A percentile compares a stretch with the other conserved stretches of the same genome.
Evolutionary conservation across 495 filamentous ascomycete genomes (phyloP).

Genomic region (Hypoxylon lienhwacheense): DNA sequence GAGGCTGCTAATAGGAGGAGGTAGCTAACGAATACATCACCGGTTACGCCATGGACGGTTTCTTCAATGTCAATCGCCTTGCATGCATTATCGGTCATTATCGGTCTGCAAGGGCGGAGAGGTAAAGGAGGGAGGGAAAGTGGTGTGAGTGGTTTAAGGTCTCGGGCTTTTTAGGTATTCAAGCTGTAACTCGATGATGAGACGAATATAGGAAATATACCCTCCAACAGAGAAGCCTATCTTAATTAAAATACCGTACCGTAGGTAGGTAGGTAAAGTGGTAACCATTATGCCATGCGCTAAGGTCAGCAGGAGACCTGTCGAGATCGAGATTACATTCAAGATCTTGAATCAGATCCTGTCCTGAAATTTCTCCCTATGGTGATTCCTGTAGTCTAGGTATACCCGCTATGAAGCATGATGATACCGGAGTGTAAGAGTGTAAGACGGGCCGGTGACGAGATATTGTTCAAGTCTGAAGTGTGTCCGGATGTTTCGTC

Average conservation of each 20-base stretch:
- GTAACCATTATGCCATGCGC: constrained; percentile 16
- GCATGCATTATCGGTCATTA: constrained; percentile 29
- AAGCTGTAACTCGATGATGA: constrained; percentile 21
- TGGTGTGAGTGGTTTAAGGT: constrained; percentile 28
- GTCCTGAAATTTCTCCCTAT: neutral
- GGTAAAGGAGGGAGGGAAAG: constrained; percentile 25
- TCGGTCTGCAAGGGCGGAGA: constrained; percentile 30
- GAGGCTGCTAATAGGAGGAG: no score
- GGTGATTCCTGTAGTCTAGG: no score
- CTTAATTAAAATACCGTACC: constrained; percentile 21
- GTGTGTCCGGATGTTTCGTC: neutral
- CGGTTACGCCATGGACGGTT: constrained; percentile 24
- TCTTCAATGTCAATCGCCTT: constrained; percentile 28
- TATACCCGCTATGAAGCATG: no score
- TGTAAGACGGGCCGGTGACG: neutral
- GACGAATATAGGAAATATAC: constrained; percentile 25
- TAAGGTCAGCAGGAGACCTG: constrained; percentile 6
- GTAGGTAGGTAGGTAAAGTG: no score
- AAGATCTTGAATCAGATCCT: constrained; percentile 26
- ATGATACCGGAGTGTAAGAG: neutral
- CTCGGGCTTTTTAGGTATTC: constrained; percentile 26
- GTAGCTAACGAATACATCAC: no score
- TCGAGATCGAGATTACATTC: constrained; percentile 8
- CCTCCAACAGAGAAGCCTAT: constrained; percentile 14
- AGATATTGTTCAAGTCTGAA: neutral